Evolutionary conservation across 148 eudicot genomes (phyloP).

Genomic region (Silene conica): DNA sequence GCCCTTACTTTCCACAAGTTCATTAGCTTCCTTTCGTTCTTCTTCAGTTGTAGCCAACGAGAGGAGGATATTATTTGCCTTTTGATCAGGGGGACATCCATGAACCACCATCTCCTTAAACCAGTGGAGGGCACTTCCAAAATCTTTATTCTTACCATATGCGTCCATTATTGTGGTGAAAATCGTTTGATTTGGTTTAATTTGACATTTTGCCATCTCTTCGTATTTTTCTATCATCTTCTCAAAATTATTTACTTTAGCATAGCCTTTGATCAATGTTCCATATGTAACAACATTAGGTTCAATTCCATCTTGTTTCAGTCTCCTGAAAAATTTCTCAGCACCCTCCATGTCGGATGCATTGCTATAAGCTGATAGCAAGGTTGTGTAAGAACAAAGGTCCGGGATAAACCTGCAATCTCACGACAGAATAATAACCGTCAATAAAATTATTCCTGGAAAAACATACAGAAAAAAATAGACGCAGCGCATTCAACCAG

Average conservation of each 20-base stretch:
- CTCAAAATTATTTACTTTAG: constrained; percentile 56
- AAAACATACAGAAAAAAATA: background rate
- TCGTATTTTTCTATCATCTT: constrained; percentile 81
- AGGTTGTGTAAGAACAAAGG: constrained; percentile 83
- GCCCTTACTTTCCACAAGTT: constrained; percentile 39
- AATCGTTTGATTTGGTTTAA: constrained; percentile 69
- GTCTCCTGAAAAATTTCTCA: constrained; percentile 75
- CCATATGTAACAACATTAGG: constrained; percentile 79
- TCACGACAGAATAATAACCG: constrained; percentile 11
- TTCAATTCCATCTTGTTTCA: constrained; percentile 57
- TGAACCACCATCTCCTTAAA: constrained; percentile 79
- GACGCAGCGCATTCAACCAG: too few relatives aligned
- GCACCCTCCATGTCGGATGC: constrained; percentile 98
- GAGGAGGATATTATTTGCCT: constrained; percentile 82
- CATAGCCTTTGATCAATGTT: constrained; percentile 78
- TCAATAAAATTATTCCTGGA: background rate
- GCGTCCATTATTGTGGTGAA: constrained; percentile 94
- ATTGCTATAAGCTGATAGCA: constrained; percentile 80
- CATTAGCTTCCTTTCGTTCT: constrained; percentile 62
- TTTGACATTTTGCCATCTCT: constrained; percentile 57
- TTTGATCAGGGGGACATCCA: constrained; percentile 77
- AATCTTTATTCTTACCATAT: constrained; percentile 72
- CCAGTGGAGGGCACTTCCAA: constrained; percentile 77
- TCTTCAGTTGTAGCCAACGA: constrained; percentile 71
- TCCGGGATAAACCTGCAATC: constrained; percentile 73